A percentile compares a stretch with the other conserved stretches of the same genome.
phyloP scores from a whole-genome alignment of 257 asterid species.

The Solanum chilense region DNA sequence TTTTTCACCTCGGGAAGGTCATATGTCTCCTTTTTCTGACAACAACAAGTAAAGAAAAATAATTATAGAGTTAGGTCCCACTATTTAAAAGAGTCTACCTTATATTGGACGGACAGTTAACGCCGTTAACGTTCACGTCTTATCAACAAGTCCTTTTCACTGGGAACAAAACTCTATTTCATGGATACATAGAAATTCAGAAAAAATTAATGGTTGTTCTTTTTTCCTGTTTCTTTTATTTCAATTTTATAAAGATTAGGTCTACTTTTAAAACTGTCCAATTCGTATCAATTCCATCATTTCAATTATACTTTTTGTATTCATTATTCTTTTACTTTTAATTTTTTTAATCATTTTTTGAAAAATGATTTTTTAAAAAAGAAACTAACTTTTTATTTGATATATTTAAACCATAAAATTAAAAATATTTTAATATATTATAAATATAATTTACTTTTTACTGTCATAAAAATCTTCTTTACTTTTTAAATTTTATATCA shows the following conservation, averaged over 20 bases:
- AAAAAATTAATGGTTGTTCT: background rate
- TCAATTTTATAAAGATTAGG: background rate
- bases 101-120: conserved; percentile 11
- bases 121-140: conserved; percentile 11
- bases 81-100: background rate
- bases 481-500: background rate
- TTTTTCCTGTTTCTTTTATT: background rate
- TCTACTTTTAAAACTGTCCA: background rate
- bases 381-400: too few species aligned
- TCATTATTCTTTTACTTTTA: too few species aligned
- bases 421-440: too few species aligned
- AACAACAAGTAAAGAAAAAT: background rate
- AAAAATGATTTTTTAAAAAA: too few species aligned
- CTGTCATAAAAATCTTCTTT: background rate
- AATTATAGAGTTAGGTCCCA: background rate
- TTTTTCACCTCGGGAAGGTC: conserved; percentile 46
- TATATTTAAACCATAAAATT: too few species aligned
- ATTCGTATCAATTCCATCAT: background rate
- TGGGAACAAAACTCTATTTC: background rate
- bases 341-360: background rate
- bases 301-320: background rate
- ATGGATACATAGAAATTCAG: background rate
- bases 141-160: background rate
- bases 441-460: background rate
- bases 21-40: conserved; percentile 25